phyloP scores from a whole-genome alignment of 352 stramenopile species.

The Globisporangium acanthophoron region DNA sequence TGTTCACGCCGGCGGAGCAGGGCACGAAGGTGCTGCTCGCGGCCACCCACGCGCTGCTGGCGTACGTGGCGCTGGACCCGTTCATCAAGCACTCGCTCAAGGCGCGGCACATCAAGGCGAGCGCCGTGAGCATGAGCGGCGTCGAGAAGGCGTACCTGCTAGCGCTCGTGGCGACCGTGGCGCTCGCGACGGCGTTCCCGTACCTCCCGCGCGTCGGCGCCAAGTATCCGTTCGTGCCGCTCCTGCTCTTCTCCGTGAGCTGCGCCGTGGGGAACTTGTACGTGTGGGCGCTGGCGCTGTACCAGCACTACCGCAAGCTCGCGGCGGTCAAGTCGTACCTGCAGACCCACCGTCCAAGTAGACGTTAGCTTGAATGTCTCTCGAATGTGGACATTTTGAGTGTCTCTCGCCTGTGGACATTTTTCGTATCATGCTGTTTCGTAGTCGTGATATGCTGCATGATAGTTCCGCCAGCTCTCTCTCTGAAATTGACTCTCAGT shows the following conservation, averaged over 20 bases:
- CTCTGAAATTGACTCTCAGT: neutral
- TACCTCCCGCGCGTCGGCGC: constrained; percentile 38
- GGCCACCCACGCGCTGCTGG: constrained; percentile 47
- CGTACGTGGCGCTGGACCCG: constrained; percentile 54
- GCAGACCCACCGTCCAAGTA: constrained; percentile 11
- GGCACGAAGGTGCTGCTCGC: constrained; percentile 72
- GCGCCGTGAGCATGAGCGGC: constrained; percentile 41
- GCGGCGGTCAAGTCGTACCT: constrained; percentile 67
- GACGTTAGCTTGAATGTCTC: neutral
- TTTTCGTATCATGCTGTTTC: neutral
- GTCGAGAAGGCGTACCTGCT: constrained; percentile 56
- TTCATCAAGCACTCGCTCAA: constrained; percentile 71
- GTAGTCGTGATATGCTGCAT: neutral
- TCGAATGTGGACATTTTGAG: too few species aligned
- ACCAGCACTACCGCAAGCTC: constrained; percentile 63
- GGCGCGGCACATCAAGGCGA: constrained; percentile 59
- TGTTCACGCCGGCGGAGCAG: constrained; percentile 81
- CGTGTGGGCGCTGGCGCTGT: constrained; percentile 59
- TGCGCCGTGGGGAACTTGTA: constrained; percentile 77
- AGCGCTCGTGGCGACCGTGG: constrained; percentile 26
- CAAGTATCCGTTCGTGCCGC: constrained; percentile 66
- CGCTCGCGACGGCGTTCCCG: constrained; percentile 44
- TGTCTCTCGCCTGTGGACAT: too few species aligned
- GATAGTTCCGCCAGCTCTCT: too few species aligned
- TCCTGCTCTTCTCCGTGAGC: constrained; percentile 73